phyloP scores from a whole-genome alignment of 768 basidiomycete species.

The Lactarius hengduanensis region DNA sequence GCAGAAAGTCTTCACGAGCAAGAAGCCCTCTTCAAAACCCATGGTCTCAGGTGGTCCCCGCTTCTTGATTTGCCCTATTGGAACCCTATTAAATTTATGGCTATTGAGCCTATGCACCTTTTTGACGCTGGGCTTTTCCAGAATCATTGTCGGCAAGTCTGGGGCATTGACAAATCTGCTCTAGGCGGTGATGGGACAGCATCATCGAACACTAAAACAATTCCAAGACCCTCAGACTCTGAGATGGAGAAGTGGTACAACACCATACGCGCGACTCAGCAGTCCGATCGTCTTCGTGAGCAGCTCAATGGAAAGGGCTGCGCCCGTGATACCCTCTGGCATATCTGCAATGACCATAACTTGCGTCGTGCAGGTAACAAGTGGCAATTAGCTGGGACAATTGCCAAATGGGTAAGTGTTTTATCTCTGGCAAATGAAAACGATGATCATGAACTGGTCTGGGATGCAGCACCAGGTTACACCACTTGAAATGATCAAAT shows the following conservation, averaged over 20 bases:
- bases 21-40: too few relatives aligned
- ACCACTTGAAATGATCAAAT: neutral
- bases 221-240: neutral
- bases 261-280: neutral
- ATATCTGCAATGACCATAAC: too few relatives aligned
- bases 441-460: too few relatives aligned
- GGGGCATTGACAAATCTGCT: too few relatives aligned
- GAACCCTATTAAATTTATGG: too few relatives aligned
- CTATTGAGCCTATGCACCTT: too few relatives aligned
- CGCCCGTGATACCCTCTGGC: slow-evolving; percentile 8
- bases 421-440: neutral
- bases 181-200: slow-evolving; percentile 25
- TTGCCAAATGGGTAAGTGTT: slow-evolving; percentile 24
- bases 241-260: slow-evolving; percentile 11
- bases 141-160: too few relatives aligned
- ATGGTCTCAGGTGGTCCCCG: too few relatives aligned
- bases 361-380: slow-evolving; percentile 18
- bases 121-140: too few relatives aligned
- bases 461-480: neutral
- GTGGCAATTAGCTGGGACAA: neutral
- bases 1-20: too few relatives aligned
- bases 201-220: neutral
- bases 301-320: slow-evolving; percentile 5
- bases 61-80: too few relatives aligned
- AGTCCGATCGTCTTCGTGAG: neutral